Conservation (phyloP, 1,284 basidiomycete genomes). For the Naganishia sp. region DNA sequence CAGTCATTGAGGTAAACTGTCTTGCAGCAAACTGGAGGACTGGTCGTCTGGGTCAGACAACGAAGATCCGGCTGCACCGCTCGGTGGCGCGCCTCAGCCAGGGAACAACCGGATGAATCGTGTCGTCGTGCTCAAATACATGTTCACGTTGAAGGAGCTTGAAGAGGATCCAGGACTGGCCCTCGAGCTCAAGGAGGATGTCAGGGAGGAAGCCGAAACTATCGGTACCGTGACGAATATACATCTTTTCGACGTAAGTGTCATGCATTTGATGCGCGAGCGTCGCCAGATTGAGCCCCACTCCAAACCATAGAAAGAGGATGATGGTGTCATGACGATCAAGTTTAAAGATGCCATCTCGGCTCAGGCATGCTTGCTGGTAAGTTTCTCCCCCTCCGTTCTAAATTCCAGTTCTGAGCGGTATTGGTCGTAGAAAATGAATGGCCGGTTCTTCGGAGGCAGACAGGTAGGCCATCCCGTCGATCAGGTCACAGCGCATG, state of each 20-base stretch:
- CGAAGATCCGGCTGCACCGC: conserved; percentile 42
- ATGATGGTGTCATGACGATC: conserved; percentile 92
- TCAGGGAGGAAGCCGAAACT: conserved; percentile 86
- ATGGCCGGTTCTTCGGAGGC: conserved; percentile 88
- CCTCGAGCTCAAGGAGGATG: conserved; percentile 93
- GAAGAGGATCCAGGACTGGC: conserved; percentile 83
- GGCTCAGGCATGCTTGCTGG: conserved; percentile 84
- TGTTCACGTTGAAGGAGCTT: conserved; percentile 88
- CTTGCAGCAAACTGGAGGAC: conserved; percentile 50
- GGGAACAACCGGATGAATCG: conserved; percentile 63
- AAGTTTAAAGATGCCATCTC: conserved; percentile 87
- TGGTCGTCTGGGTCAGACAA: conserved; percentile 45
- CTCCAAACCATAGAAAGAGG: conserved; percentile 67
- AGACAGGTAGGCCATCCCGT: conserved; percentile 52
- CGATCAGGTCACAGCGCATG: neutral
- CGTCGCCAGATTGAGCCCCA: neutral
- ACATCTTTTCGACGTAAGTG: conserved; percentile 88
- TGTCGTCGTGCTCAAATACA: conserved; percentile 88
- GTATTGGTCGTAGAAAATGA: conserved; percentile 74
- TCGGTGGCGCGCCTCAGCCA: conserved; percentile 39
- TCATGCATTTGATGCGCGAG: neutral
- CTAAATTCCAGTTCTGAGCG: neutral
- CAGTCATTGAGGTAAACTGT: conserved; percentile 62
- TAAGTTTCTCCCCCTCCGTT: conserved; percentile 54
- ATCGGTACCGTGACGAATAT: conserved; percentile 96